Evolutionary conservation across 495 filamentous ascomycete genomes (phyloP).

Genomic region (Trichoderma parareesei): DNA sequence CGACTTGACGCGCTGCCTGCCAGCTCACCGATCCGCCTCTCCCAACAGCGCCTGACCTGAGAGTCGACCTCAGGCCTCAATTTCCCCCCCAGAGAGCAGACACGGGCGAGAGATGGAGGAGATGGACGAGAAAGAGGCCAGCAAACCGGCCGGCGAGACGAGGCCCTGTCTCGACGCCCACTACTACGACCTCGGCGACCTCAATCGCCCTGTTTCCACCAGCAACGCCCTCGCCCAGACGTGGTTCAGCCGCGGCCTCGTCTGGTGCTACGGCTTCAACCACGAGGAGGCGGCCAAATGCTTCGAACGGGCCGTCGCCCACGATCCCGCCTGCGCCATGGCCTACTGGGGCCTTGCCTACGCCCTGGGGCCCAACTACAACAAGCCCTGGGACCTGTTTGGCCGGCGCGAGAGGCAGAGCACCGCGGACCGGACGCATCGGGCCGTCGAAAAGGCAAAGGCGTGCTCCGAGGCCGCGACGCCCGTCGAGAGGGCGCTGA

Average conservation of each 20-base stretch:
- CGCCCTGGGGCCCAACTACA: slow-evolving; percentile 61
- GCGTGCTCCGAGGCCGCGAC: slow-evolving; percentile 16
- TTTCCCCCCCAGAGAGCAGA: neutral
- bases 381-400: slow-evolving; percentile 63
- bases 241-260: slow-evolving; percentile 57
- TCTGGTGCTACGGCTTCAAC: slow-evolving; percentile 61
- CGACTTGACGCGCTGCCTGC: neutral
- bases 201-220: slow-evolving; percentile 39
- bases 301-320: slow-evolving; percentile 48
- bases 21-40: neutral
- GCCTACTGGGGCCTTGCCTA: slow-evolving; percentile 64
- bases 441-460: slow-evolving; percentile 29
- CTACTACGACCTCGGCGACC: slow-evolving; percentile 54
- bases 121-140: neutral
- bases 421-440: slow-evolving; percentile 37
- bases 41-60: neutral
- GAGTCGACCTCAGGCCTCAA: neutral
- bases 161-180: neutral
- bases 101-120: neutral
- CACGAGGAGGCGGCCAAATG: slow-evolving; percentile 53
- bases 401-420: slow-evolving; percentile 46
- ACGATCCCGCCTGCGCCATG: slow-evolving; percentile 49
- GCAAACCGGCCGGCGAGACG: neutral
- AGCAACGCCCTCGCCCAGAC: slow-evolving; percentile 34
- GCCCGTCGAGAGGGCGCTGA: slow-evolving; percentile 47